Conservation (phyloP, 257 asterid genomes). For the Solanum commersonii region DNA sequence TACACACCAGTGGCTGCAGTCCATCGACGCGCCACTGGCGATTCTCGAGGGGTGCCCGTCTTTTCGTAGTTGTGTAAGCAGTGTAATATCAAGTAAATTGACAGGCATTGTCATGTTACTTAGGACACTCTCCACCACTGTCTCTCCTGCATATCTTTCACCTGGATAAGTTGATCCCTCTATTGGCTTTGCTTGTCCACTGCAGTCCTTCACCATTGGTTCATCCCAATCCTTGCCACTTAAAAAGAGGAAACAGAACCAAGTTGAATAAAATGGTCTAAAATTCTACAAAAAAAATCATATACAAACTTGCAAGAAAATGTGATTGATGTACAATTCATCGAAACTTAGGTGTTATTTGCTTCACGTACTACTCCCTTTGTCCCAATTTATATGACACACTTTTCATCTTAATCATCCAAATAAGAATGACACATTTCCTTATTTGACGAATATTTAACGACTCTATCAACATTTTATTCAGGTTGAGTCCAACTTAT, state of each 20-base stretch:
- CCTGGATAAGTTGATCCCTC: conserved; percentile 48
- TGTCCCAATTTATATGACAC: neutral
- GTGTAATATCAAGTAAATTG: conserved; percentile 39
- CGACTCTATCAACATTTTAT: neutral
- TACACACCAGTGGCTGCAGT: conserved; percentile 22
- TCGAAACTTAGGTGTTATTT: neutral
- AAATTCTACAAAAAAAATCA: neutral
- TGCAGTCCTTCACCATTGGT: conserved; percentile 31
- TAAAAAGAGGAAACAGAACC: neutral
- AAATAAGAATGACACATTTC: too few relatives aligned
- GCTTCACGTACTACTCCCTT: neutral
- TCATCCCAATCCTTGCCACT: conserved; percentile 60
- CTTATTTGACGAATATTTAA: too few relatives aligned
- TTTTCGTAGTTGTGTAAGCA: conserved; percentile 38
- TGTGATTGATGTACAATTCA: neutral
- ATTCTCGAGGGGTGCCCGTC: conserved; percentile 61
- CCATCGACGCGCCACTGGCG: conserved; percentile 25
- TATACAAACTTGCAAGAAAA: neutral
- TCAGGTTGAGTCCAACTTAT: neutral
- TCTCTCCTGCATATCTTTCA: conserved; percentile 38
- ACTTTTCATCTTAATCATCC: neutral
- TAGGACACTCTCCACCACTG: conserved; percentile 46
- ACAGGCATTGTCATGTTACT: conserved; percentile 39
- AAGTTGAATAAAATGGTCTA: neutral
- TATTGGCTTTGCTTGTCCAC: conserved; percentile 34